Conservation (phyloP, 148 eudicot species). For the Heliamphora exappendiculata region DNA sequence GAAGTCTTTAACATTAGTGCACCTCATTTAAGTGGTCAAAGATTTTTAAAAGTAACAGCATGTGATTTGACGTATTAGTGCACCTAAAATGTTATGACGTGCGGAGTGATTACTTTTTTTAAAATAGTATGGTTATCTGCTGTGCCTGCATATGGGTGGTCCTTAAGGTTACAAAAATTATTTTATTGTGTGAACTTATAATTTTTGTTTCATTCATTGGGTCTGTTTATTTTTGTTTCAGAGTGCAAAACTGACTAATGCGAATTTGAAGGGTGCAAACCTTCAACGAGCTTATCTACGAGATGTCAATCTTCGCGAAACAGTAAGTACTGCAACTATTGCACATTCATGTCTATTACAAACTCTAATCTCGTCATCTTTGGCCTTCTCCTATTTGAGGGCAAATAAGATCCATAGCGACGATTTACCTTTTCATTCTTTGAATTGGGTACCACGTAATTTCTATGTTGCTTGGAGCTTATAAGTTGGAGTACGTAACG, state of each 20-base stretch:
- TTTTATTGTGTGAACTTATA: not conserved
- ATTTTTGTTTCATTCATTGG: not conserved
- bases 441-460: not conserved
- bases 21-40: too few relatives aligned
- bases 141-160: not conserved
- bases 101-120: too few relatives aligned
- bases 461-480: not conserved
- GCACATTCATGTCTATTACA: not conserved
- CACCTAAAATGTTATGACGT: not conserved
- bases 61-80: too few relatives aligned
- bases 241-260: slow-evolving; percentile 79
- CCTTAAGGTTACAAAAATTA: not conserved
- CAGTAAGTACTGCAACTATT: slow-evolving; percentile 43
- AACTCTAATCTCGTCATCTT: not conserved
- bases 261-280: slow-evolving; percentile 86
- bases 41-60: too few relatives aligned
- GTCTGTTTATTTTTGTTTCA: slow-evolving; percentile 18
- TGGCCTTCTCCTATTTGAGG: not conserved
- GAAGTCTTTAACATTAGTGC: too few relatives aligned
- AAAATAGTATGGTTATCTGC: not conserved
- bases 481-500: not conserved
- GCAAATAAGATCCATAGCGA: not conserved
- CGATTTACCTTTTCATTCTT: not conserved
- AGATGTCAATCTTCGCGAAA: slow-evolving; percentile 78
- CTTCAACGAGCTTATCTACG: slow-evolving; percentile 94